phyloP scores from a whole-genome alignment of 345 rosid genomes.

The Pistacia vera region DNA sequence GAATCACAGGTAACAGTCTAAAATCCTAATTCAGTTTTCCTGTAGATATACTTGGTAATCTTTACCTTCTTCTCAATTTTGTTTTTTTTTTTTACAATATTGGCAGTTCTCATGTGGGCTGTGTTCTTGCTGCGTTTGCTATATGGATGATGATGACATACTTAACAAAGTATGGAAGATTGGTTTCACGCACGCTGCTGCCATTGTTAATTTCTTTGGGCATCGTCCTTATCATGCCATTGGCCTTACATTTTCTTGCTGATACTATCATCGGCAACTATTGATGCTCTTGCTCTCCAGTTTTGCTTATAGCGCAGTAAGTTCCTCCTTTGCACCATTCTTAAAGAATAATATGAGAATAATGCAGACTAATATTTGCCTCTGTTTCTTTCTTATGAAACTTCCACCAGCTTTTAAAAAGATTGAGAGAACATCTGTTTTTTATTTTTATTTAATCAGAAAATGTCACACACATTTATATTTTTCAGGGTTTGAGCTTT shows the following conservation, averaged over 20 bases:
- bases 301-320: constrained; percentile 14
- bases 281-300: constrained; percentile 18
- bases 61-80: background rate
- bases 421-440: too few species aligned
- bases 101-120: constrained; percentile 17
- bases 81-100: background rate
- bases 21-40: background rate
- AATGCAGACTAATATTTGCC: too few species aligned
- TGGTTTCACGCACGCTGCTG: constrained; percentile 21
- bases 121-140: constrained; percentile 7
- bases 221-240: constrained; percentile 6
- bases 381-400: too few species aligned
- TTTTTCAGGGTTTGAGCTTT: constrained; percentile 18
- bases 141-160: constrained; percentile 27
- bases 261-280: constrained; percentile 23
- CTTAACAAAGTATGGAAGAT: constrained; percentile 28
- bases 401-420: too few species aligned
- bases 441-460: too few species aligned
- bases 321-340: background rate
- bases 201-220: constrained; percentile 26
- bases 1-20: constrained; percentile 2
- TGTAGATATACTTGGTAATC: background rate
- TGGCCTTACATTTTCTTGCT: constrained; percentile 5
- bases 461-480: too few species aligned
- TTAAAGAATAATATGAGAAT: too few species aligned